Conservation (phyloP, 208 protist species). For the Leishmania martiniquensis region DNA sequence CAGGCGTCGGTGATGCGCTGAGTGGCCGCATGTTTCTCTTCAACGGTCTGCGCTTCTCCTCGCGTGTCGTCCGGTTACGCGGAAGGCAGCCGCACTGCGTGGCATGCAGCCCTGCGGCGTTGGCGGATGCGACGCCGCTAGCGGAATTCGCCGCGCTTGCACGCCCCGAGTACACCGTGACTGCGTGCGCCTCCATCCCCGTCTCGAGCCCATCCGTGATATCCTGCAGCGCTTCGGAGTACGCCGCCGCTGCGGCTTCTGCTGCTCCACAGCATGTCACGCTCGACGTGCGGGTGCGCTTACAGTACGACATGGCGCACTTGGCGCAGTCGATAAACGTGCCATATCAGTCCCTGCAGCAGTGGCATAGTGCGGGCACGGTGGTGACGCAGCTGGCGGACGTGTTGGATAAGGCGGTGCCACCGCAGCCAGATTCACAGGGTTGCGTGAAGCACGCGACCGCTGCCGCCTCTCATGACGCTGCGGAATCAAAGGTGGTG, state of each 20-base stretch:
- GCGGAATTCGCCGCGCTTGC: constrained; percentile 17
- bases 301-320: constrained; percentile 89
- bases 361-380: constrained; percentile 36
- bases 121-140: constrained; percentile 10
- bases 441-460: neutral
- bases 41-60: constrained; percentile 70
- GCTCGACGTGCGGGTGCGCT: constrained; percentile 71
- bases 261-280: neutral
- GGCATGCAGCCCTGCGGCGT: constrained; percentile 54
- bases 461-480: neutral
- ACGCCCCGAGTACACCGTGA: constrained; percentile 64
- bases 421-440: neutral
- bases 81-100: constrained; percentile 50
- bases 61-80: constrained; percentile 77
- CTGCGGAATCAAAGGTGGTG: neutral
- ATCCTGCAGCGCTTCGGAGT: constrained; percentile 16
- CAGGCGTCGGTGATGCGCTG: constrained; percentile 66
- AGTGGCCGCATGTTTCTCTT: constrained; percentile 87
- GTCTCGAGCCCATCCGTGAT: neutral
- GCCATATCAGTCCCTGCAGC: constrained; percentile 53
- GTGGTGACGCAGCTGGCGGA: constrained; percentile 11
- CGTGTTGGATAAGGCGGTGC: constrained; percentile 7
- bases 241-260: neutral
- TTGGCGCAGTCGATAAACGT: constrained; percentile 54
- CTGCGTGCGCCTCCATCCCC: neutral